Evolutionary conservation across 805 yeast species (phyloP), one percentile per base, ranked within the genome.

Genomic region (Wickerhamomyces mucosus): DNA sequence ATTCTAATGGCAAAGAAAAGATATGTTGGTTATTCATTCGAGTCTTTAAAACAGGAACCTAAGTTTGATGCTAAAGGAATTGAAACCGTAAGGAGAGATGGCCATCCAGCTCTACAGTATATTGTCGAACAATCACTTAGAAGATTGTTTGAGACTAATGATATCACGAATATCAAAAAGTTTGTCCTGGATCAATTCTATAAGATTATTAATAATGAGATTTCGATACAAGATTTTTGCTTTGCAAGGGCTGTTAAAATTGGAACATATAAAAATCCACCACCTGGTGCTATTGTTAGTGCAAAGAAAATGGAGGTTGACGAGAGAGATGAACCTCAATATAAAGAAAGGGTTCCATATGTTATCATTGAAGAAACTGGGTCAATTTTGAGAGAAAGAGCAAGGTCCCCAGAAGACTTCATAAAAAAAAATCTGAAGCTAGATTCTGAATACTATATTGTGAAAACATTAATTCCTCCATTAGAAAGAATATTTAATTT

Each of bases 51-150:
- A 12, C 40, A 32, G 3, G 57, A 38, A 6, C 84, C 96, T 0
- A 65, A 56, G 21, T 86, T 92, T 53, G 97, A 92, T 59, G 96
- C 98, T 1, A 92, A 92, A 43, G 98, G 98, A 2, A 86, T 85
- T 10, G 98, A 92, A 50, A 92, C 97, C 0, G 83, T 92, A 0
- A 58, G 98, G 40, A 61, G 98, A 40, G 98, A 92, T 55, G 97
- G 97, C 0, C 80, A 88, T 17, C 94, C 94, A 0, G 95, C 95
- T 0, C 94, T 83, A 41, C 94, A 76, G 55, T 77, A 78, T 42
- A 75, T 92, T 14, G 76, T 83, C 19, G 94, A 84, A 39, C 71
- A 74, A 36, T 56, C 80, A 0, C 55, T 92, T 4, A 59, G 80
- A 21, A 62, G 73, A 1, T 54, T 92, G 3, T 92, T 92, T 51